Evolutionary conservation across 768 basidiomycete species (phyloP).

Genomic region (Calocera viscosa): DNA sequence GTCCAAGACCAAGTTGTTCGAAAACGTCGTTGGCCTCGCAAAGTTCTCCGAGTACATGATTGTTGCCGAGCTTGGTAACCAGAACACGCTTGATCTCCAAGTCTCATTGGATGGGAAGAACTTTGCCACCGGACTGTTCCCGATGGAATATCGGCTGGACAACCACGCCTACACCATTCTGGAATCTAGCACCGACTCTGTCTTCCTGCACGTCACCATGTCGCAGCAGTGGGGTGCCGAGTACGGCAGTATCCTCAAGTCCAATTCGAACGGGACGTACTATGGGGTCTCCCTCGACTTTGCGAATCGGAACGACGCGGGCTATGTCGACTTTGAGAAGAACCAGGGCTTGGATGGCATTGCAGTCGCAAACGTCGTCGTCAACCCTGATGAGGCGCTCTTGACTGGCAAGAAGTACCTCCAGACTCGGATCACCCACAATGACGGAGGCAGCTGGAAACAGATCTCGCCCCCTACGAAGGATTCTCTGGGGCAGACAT

Average conservation of each 20-base stretch:
- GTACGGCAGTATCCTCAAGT: constrained; percentile 89
- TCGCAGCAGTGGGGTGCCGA: constrained; percentile 57
- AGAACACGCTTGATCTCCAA: constrained; percentile 62
- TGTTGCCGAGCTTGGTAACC: constrained; percentile 67
- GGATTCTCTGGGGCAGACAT: constrained; percentile 65
- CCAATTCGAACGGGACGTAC: constrained; percentile 97
- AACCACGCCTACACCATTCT: constrained; percentile 89
- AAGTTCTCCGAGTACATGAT: constrained; percentile 95
- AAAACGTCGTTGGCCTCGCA: constrained; percentile 83
- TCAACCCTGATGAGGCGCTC: constrained; percentile 63
- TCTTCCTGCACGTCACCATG: constrained; percentile 95
- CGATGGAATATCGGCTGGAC: constrained; percentile 76
- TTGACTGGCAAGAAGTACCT: constrained; percentile 61
- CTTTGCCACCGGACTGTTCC: constrained; percentile 82
- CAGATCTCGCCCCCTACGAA: constrained; percentile 54
- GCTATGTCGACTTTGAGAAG: constrained; percentile 97
- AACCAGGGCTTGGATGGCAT: constrained; percentile 93
- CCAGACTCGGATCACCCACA: constrained; percentile 85
- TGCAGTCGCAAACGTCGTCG: constrained; percentile 80
- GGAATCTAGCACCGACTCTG: constrained; percentile 82
- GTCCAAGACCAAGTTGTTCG: constrained; percentile 65
- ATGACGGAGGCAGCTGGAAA: constrained; percentile 91
- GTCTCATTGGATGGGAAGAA: constrained; percentile 82
- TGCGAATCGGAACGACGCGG: constrained; percentile 77
- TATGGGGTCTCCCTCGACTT: constrained; percentile 76